Evolutionary conservation across 2,329 filamentous ascomycete genomes (phyloP).

Genomic region (Lecanoromycetidae sp.): DNA sequence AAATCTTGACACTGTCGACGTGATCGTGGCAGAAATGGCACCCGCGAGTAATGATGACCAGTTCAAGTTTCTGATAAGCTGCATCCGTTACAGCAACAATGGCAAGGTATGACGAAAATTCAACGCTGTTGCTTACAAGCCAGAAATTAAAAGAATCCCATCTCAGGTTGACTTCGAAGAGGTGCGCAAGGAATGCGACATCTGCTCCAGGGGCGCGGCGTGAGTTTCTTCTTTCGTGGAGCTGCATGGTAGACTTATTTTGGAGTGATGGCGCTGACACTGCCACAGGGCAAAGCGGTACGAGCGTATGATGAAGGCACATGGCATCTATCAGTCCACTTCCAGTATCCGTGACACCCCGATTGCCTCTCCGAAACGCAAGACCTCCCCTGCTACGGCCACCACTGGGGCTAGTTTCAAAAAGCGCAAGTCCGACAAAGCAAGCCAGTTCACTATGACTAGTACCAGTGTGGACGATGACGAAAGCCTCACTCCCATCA

Average conservation of each 20-base stretch:
- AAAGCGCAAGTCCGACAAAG: constrained; percentile 13
- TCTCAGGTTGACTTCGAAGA: constrained; percentile 52
- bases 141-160: not conserved
- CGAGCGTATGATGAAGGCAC: constrained; percentile 51
- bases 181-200: constrained; percentile 52
- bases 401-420: not conserved
- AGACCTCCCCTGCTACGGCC: not conserved
- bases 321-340: constrained; percentile 34
- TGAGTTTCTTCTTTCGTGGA: constrained; percentile 34
- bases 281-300: constrained; percentile 51
- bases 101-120: constrained; percentile 42
- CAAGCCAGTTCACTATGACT: not conserved
- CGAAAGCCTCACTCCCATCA: not conserved
- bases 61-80: constrained; percentile 54
- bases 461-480: constrained; percentile 2
- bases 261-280: not conserved
- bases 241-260: not conserved
- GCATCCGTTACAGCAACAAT: constrained; percentile 48
- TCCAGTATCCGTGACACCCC: not conserved
- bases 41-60: constrained; percentile 42
- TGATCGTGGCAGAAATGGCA: too few relatives aligned
- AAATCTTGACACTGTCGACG: too few relatives aligned
- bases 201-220: constrained; percentile 57
- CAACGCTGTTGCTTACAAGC: not conserved
- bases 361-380: not conserved